Base-by-base conservation (phyloP, 345 rosid genomes). In the Moricandia moricandioides region DNA sequence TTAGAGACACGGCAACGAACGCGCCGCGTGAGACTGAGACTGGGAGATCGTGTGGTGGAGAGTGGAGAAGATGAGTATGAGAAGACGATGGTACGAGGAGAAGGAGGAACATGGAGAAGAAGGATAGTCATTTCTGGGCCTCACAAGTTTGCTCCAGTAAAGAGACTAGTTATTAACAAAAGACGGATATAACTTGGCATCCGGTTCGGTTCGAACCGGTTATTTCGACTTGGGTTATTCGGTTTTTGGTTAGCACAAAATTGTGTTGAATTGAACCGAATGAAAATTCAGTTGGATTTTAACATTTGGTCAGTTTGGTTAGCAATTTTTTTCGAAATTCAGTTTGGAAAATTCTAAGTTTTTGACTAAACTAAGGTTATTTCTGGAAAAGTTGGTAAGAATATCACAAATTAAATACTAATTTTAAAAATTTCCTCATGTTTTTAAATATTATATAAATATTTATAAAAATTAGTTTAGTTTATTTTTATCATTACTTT, bases 81-180 rank as follows among this genome's bases (percentile, higher is more conserved):
- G 60, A 49, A 33, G 51, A 52, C 7, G 74, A 71, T 8, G 17
- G 39, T 29, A 54, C 71, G 7, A 4, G 71, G 24, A 31, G 77
- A 30, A 51, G 56, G 81, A 66, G 34, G 73, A 56, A 40, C 61
- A 35, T 7, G 69, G 63, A 61, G 40, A 30, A 67, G 40, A 52
- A 78, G 54, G 71, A 62, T 34, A 62, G 62, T 74, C 78, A 79
- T 73, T 73, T 76, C 54, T 71, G 52, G 14, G 61, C 77, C 57
- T 47, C 40, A 1, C 0, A 71, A 35, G 68, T 49, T 52, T 56
- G n/a, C 52, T 47, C 7, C 51, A 43, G 16, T 43, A 43, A 14
- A 37, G 43, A 9, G 14, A 14, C 55, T 51, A 2, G 29, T 17
- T 39, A 54, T 54, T 17, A 69, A 37, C 18, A 57, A 56, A 57